A percentile compares a stretch with the other conserved stretches of the same genome.
Evolutionary conservation across 768 basidiomycete genomes (phyloP).

Genomic region (Macrolepiota albuminosa): DNA sequence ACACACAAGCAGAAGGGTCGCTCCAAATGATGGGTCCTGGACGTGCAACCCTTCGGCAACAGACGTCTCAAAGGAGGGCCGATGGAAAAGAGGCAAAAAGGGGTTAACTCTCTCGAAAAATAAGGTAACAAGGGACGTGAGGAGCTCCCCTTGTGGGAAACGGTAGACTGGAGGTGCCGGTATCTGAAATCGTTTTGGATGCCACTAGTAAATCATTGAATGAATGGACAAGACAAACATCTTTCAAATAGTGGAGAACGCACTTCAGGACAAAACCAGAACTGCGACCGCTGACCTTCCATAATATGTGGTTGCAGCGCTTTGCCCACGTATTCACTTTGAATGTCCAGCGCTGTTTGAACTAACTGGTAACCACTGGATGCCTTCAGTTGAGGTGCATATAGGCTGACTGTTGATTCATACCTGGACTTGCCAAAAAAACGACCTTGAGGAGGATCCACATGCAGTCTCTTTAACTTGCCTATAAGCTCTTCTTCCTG

Average conservation of each 20-base stretch:
- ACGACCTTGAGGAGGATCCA: slow-evolving; percentile 33
- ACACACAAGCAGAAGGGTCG: slow-evolving; percentile 55
- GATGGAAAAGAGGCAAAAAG: slow-evolving; percentile 65
- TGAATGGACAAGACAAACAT: not conserved
- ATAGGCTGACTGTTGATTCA: not conserved
- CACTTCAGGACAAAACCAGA: slow-evolving; percentile 34
- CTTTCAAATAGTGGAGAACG: not conserved
- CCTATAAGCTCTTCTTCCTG: slow-evolving; percentile 22
- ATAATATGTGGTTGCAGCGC: slow-evolving; percentile 19
- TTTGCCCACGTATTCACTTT: slow-evolving; percentile 46
- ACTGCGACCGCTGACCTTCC: slow-evolving; percentile 36
- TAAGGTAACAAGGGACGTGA: slow-evolving; percentile 48
- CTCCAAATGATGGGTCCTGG: slow-evolving; percentile 44
- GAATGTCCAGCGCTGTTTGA: slow-evolving; percentile 52
- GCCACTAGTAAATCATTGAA: slow-evolving; percentile 25
- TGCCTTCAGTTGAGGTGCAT: not conserved
- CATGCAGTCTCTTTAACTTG: slow-evolving; percentile 29
- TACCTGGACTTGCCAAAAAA: slow-evolving; percentile 50
- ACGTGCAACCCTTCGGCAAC: slow-evolving; percentile 46
- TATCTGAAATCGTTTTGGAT: slow-evolving; percentile 18
- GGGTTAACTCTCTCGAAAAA: slow-evolving; percentile 59
- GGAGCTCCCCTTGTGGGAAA: slow-evolving; percentile 54
- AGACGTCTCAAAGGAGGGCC: slow-evolving; percentile 57
- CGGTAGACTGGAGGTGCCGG: slow-evolving; percentile 25
- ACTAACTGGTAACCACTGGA: slow-evolving; percentile 46